Conservation (phyloP, 192 early-diverging fungal species). For the Umbelopsis vinacea region DNA sequence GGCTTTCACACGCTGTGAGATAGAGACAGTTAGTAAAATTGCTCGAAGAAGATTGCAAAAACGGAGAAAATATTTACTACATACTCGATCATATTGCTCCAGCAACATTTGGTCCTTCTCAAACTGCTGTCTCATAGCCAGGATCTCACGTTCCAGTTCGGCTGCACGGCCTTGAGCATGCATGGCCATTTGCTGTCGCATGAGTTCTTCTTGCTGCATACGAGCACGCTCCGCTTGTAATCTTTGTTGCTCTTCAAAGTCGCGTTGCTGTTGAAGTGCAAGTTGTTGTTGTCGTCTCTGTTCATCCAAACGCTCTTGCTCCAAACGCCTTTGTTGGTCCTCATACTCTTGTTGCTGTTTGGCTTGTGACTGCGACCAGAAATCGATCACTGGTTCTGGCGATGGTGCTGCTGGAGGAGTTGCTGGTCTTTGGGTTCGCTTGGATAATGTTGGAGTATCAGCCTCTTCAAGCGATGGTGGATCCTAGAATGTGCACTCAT, state of each 20-base stretch:
- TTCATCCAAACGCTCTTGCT: slow-evolving; percentile 64
- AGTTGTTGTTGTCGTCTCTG: slow-evolving; percentile 66
- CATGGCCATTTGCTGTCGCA: slow-evolving; percentile 81
- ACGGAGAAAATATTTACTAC: neutral
- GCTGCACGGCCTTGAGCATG: slow-evolving; percentile 78
- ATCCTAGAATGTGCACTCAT: slow-evolving; percentile 41
- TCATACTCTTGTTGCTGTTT: slow-evolving; percentile 68
- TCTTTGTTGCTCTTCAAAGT: slow-evolving; percentile 79
- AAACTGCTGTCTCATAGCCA: slow-evolving; percentile 75
- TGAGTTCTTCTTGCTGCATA: slow-evolving; percentile 73
- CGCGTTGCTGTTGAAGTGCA: slow-evolving; percentile 69
- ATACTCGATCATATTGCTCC: slow-evolving; percentile 84
- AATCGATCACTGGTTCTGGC: slow-evolving; percentile 62
- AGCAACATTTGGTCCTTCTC: slow-evolving; percentile 84
- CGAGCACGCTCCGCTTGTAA: slow-evolving; percentile 72
- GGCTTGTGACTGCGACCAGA: slow-evolving; percentile 65
- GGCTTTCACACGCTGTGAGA: slow-evolving; percentile 68
- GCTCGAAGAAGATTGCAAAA: neutral
- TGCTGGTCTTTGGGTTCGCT: slow-evolving; percentile 45
- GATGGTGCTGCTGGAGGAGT: slow-evolving; percentile 52
- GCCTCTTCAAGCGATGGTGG: slow-evolving; percentile 85
- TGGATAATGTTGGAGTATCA: slow-evolving; percentile 67
- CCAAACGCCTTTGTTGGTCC: slow-evolving; percentile 63
- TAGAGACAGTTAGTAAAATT: neutral
- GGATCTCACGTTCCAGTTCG: slow-evolving; percentile 82